A percentile compares a stretch with the other conserved stretches of the same genome.
These are phyloP conservation scores for Calonectria leucothoes DNA, from an alignment of 2,329 filamentous ascomycete species.

Conservation along the genomic window DNA sequence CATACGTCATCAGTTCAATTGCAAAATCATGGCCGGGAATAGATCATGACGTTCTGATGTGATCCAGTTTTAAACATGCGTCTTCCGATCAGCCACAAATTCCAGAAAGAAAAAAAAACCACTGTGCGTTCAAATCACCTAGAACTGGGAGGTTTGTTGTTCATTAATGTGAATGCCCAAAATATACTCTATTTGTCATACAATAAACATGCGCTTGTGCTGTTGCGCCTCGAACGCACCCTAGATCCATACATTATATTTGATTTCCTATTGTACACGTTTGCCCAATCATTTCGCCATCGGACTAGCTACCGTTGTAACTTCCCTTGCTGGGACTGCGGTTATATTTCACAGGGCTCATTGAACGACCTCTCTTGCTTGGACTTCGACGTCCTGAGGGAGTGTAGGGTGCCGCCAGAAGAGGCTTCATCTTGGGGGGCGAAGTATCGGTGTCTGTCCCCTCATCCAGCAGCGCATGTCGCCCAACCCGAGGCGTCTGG, in stretches of 20 bases:
- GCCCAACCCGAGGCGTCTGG: slow-evolving; percentile 58
- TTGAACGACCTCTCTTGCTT: slow-evolving; percentile 60
- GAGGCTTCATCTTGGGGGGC: slow-evolving; percentile 53
- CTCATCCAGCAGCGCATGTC: slow-evolving; percentile 57
- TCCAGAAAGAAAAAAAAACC: background rate
- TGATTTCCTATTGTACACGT: slow-evolving; percentile 36
- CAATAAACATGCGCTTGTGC: slow-evolving; percentile 22
- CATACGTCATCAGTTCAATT: slow-evolving; percentile 35
- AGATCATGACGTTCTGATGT: slow-evolving; percentile 7
- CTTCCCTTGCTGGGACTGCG: slow-evolving; percentile 52
- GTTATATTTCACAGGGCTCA: slow-evolving; percentile 60
- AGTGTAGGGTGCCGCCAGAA: slow-evolving; percentile 58
- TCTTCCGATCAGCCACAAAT: background rate
- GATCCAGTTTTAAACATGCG: background rate
- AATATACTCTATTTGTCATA: background rate
- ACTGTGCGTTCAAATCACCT: background rate
- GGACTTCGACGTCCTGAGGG: slow-evolving; percentile 61
- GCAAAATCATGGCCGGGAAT: slow-evolving; percentile 8
- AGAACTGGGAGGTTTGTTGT: background rate
- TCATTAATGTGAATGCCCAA: background rate
- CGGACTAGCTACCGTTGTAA: slow-evolving; percentile 9
- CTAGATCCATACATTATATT: slow-evolving; percentile 23
- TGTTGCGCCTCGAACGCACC: slow-evolving; percentile 27
- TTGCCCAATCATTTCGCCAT: background rate
- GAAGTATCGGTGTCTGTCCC: slow-evolving; percentile 65